Base-by-base conservation (phyloP, 768 basidiomycete species). In the Pluteus cervinus region DNA sequence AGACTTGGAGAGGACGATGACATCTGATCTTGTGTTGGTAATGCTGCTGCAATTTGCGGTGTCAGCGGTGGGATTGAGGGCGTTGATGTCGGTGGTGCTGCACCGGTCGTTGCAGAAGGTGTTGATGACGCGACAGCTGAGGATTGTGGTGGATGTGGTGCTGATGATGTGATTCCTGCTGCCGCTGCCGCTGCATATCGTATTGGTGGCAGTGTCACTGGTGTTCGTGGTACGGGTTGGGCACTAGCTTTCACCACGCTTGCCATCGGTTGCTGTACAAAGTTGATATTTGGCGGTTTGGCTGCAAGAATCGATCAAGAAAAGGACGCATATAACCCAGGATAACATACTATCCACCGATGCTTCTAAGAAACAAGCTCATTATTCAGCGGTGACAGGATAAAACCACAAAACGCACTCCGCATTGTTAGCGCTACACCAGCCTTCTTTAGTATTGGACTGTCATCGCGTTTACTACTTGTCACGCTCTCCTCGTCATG, bases 131-230 rank as follows among this genome's bases (percentile, higher is more conserved):
- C 39, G 7, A 83, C 82, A 7, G 79, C 81, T 14, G 53, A 1
- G 73, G 28, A 29, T 36, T 41, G 29, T 3, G 35, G 81, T 6
- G 80, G 69, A 25, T 86, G 49, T 16, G 57, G 39, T 16, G 62
- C 61, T 47, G 65, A 56, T 22, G 53, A 66, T 36, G 61, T 54
- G 38, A 71, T 64, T 40, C 73, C 63, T 3, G 71, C 71, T 10
- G 90, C 92, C 2, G 91, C 93, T 0, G 90, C 91, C n/a, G 89
- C 78, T 22, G 94, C 84, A 55, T 96, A 96, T 34, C 86, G 73
- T 53, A 93, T 86, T 9, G 90, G 85, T 29, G 89, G 85, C 40
- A 88, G 58, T 15, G 71, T 56, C 22, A 68, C 69, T 47, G 74
- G 75, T 48, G 71, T 72, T 37, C 69, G 75, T 42, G 69, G 72